Percentiles rank a stretch among this genome's conserved stretches.
Conservation (phyloP, 2,329 filamentous ascomycete species). For the Alternaria triticimaculans region DNA sequence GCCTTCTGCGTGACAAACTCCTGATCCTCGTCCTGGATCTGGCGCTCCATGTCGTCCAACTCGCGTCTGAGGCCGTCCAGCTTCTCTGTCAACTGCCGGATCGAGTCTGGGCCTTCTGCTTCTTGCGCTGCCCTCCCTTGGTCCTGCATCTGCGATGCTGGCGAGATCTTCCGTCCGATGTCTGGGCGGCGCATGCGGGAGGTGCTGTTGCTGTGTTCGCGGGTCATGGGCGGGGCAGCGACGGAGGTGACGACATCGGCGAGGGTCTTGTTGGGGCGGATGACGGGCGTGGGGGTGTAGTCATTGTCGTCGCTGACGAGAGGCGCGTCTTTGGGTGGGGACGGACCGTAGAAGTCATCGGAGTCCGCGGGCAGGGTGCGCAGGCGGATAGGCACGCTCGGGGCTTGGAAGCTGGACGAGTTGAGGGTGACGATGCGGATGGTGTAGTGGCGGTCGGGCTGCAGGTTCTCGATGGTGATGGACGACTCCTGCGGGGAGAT, state of each 20-base stretch:
- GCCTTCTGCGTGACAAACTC: constrained; percentile 56
- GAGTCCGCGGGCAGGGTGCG: constrained; percentile 65
- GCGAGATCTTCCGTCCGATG: constrained; percentile 76
- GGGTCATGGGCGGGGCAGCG: constrained; percentile 64
- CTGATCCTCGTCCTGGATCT: constrained; percentile 68
- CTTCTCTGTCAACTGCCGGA: constrained; percentile 81
- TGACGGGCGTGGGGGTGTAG: constrained; percentile 59
- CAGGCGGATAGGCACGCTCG: constrained; percentile 83
- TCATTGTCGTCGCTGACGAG: constrained; percentile 50
- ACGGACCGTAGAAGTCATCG: constrained; percentile 56
- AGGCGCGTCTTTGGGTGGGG: constrained; percentile 56
- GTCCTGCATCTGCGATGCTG: constrained; percentile 62
- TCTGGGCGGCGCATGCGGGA: constrained; percentile 68
- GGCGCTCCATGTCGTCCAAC: constrained; percentile 76
- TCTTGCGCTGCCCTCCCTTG: constrained; percentile 46
- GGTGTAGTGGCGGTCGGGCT: constrained; percentile 89
- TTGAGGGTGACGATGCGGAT: constrained; percentile 92
- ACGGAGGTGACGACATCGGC: constrained; percentile 69
- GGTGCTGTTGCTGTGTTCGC: constrained; percentile 68
- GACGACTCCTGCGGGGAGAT: constrained; percentile 81
- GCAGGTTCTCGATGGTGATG: constrained; percentile 88
- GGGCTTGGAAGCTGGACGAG: constrained; percentile 88
- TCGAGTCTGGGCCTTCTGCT: constrained; percentile 47
- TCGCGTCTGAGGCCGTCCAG: constrained; percentile 83
- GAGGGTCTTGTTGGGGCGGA: constrained; percentile 59